A percentile compares a stretch with the other conserved stretches of the same genome.
These are phyloP conservation scores for Epichloe glyceriae DNA, from an alignment of 2,329 filamentous ascomycete genomes.

Conservation along the genomic window DNA sequence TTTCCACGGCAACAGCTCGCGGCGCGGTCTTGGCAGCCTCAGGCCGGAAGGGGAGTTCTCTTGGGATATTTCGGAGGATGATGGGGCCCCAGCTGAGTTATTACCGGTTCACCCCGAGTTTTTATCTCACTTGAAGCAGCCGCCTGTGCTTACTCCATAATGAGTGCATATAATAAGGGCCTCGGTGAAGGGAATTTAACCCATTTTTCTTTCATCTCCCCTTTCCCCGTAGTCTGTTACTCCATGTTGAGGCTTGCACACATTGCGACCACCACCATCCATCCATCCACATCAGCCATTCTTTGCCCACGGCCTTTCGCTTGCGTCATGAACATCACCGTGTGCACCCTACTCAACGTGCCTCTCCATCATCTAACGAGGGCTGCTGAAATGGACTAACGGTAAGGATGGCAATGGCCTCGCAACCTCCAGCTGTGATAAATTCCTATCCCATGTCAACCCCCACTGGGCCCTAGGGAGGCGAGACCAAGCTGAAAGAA, in stretches of 20 bases:
- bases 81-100: constrained; percentile 11
- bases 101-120: constrained; percentile 23
- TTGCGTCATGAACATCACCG: too few species aligned
- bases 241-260: neutral
- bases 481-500: neutral
- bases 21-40: constrained; percentile 17
- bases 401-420: too few species aligned
- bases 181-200: neutral
- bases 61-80: too few species aligned
- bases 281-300: neutral
- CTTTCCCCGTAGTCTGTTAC: neutral
- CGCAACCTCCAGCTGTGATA: too few species aligned
- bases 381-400: too few species aligned
- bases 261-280: neutral
- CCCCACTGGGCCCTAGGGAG: too few species aligned
- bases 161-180: neutral
- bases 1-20: constrained; percentile 21
- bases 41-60: constrained; percentile 13
- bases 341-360: too few species aligned
- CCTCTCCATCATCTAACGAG: too few species aligned
- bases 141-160: neutral
- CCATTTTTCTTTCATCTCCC: neutral
- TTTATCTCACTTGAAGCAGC: constrained; percentile 11
- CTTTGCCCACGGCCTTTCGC: neutral
- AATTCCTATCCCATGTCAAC: too few species aligned